These are phyloP conservation scores for Carex kokanica DNA, from an alignment of 176 grass and related monocot species.

Conservation along the genomic window DNA sequence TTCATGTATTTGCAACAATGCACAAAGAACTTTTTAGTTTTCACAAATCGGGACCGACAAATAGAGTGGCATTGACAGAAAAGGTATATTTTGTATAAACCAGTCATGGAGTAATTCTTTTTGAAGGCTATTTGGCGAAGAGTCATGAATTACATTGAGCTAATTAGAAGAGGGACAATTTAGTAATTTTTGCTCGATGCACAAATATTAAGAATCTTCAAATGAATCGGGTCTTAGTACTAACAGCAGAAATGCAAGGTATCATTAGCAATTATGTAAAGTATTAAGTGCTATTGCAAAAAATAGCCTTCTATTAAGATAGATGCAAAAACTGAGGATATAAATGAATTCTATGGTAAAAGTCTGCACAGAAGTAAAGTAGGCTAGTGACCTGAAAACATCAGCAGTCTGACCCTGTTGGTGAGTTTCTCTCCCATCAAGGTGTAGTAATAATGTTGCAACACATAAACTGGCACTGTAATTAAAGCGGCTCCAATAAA, in stretches of 20 bases:
- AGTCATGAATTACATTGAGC: not conserved
- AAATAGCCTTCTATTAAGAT: not conserved
- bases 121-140: not conserved
- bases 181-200: not conserved
- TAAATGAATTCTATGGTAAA: not conserved
- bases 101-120: not conserved
- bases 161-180: not conserved
- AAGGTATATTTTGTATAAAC: not conserved
- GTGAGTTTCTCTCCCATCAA: conserved; percentile 38
- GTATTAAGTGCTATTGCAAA: not conserved
- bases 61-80: not conserved
- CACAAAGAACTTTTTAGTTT: not conserved
- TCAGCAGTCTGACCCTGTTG: conserved; percentile 27
- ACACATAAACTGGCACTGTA: conserved; percentile 28
- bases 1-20: not conserved
- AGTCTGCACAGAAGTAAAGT: not conserved
- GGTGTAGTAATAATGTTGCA: conserved; percentile 34
- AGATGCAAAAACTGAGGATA: not conserved
- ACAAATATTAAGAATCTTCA: not conserved
- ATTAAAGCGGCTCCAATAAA: conserved; percentile 29
- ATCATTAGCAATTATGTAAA: not conserved
- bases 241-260: not conserved
- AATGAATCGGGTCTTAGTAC: not conserved
- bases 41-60: not conserved
- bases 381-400: conserved; percentile 6